Base-by-base conservation (phyloP, 805 yeast species). In the Tetrapisispora arboricola region DNA sequence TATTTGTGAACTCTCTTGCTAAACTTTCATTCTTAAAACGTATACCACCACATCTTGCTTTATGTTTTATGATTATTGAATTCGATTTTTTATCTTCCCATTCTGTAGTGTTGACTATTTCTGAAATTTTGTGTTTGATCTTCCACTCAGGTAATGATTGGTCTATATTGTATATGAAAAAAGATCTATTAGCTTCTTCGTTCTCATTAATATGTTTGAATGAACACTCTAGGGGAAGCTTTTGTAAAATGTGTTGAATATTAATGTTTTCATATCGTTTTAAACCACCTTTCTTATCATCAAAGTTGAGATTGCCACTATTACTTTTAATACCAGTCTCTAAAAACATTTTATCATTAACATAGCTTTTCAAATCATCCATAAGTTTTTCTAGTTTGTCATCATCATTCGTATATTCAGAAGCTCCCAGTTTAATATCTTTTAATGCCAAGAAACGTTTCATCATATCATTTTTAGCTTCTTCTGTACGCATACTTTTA, bases 151-250 rank as follows among this genome's bases (percentile, higher is more conserved):
- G 80, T 6, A 80, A 54, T 13, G 76, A 76, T 4, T 75, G 73
- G 44, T 73, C 78, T 16, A 85, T 66, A 1, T 95, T 95, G 60
- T 79, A 84, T 16, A 87, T 54, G 55, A 87, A 86, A 40, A 84
- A 72, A 0, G 87, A 71, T 39, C 67, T 70, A n/a, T 74, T 52
- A 0, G 58, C 50, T 4, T 53, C 44, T 39, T 71, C 70, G 25
- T 61, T 60, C 0, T 45, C 44, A 6, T 54, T 43, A 37, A 71
- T 71, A 26, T 61, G 60, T 1, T 44, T 41, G 9, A 80, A 54
- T n/a, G 71, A 67, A 1, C 83, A 84, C 32, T 75, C 75, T 43
- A 83, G 70, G 0, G 95, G 94, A n/a, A 86, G 62, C 47, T 72
- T 73, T 19, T 76, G 61, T 26, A 79, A 62, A 0, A 78, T 49